Evolutionary conservation across 306 rosid genomes (phyloP), one percentile per base, ranked within the genome.

Genomic region (Cicer chorassanicum): DNA sequence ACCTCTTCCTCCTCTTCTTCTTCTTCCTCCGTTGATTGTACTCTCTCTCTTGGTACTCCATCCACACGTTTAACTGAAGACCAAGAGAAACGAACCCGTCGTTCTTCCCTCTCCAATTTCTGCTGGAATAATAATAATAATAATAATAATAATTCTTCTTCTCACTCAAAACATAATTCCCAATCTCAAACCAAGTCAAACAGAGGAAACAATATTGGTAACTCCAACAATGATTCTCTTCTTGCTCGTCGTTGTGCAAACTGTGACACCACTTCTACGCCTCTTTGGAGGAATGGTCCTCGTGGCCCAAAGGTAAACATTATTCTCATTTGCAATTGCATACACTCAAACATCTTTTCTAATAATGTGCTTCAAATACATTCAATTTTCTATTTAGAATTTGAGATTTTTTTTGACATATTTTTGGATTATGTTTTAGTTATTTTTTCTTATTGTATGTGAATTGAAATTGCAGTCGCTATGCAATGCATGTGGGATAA

Each of bases 251-350:
- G 98, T 6, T 95, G 99, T 34, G 99, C 99, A 1, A 95, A 92
- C 85, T 95, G 99, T 13, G 97, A 95, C 84, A 92, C 99, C 77
- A 95, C 98, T 73, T 95, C 99, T 7, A 95, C 99, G 5, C 99
- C 99, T 1, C 97, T 95, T 1, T 95, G 99, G 99, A 85, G 99
- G 60, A 95, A 95, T 55, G 99, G 99, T 19, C 99, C 99, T 0
- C 82, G 96, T 57, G 99, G 99, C 80, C 99, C 99, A 0, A 95
- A 95, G 98, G 99, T 94, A 78, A 48, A n/a, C 29, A 21, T 21
- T 21, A 21, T 21, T 0, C 29, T 21, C 29, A 21, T 21, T 19
- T 19, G 1, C 21, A 19, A 19, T 19, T 21, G 29, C 29, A 21
- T 21, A 24, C 34, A 24, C 34, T 24, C 34, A 24, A 24, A 24